Evolutionary conservation across 1,284 basidiomycete species (phyloP), one percentile per base, ranked within the genome.

Genomic region (Phlebopus sp.): DNA sequence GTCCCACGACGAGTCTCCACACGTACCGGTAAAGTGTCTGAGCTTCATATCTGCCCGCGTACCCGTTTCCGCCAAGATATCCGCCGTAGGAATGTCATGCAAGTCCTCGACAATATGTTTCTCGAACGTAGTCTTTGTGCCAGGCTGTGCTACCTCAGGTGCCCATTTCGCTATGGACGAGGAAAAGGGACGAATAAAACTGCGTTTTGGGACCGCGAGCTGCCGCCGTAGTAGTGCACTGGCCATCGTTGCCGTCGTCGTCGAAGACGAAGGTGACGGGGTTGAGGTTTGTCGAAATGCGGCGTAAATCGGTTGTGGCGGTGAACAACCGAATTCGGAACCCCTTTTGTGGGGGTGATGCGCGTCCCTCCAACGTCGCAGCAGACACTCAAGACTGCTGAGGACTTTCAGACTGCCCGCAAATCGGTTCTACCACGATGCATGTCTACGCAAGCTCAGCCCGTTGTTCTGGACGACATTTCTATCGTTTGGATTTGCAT

Each of bases 1-100:
- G 40, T 21, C 34, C 44, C 34, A 35, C 38, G 29, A 44, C 25
- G 50, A 47, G 21, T 35, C 2, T 48, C 40, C 32, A 32, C 40
- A 72, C 81, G 58, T 61, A 91, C 90, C 90, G 47, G 91, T 95
- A 64, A 95, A 95, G 71, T 95, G 92, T 63, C 91, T 81, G 79
- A 97, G 83, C 67, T 84, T 84, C n/a, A 88, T 74, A 57, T 92
- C 90, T 50, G 81, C 82, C 50, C 82, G 76, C 19, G 81, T 77
- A 10, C 84, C 86, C 2, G 80, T 79, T 68, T 93, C 90, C 45
- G 77, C 74, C 50, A 97, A 69, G 59, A 96, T 87, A 56, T 94
- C 84, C 35, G 82, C 69, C 2, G 90, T 86, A 56, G 77, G 73
- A 72, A 90, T 76, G 44, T 81, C 81, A 60, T 95, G 91, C 50